phyloP scores from a whole-genome alignment of 495 filamentous ascomycete genomes.

The Pseudotulostoma volvatum region DNA sequence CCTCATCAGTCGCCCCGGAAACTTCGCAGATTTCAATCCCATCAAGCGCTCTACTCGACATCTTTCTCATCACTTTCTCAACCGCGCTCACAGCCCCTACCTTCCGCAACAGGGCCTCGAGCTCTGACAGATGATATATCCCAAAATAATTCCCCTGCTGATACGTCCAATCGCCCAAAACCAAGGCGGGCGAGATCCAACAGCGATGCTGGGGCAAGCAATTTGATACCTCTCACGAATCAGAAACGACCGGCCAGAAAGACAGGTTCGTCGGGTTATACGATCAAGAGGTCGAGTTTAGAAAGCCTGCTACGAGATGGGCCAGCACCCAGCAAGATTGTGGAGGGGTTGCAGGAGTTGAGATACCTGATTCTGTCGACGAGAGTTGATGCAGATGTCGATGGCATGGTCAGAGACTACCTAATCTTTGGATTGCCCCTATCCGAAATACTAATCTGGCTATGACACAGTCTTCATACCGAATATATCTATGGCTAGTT shows the following conservation, averaged over 20 bases:
- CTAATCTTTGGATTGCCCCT: background rate
- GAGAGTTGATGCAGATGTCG: constrained; percentile 63
- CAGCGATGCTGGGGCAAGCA: constrained; percentile 44
- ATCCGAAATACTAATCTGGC: background rate
- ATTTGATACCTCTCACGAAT: constrained; percentile 15
- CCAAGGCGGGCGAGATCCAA: constrained; percentile 53
- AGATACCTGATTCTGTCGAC: constrained; percentile 62
- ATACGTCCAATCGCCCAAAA: constrained; percentile 14
- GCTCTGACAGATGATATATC: constrained; percentile 12
- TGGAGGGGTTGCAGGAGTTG: constrained; percentile 52
- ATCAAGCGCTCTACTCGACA: constrained; percentile 31
- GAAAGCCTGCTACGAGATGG: constrained; percentile 55
- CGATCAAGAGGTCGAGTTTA: constrained; percentile 42
- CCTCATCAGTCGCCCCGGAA: constrained; percentile 33
- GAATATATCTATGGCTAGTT: constrained; percentile 92
- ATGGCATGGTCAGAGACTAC: constrained; percentile 68
- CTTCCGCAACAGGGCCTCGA: constrained; percentile 14
- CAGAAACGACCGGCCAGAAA: constrained; percentile 36
- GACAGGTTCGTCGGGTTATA: constrained; percentile 36
- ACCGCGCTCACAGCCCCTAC: constrained; percentile 25
- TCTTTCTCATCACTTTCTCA: constrained; percentile 29
- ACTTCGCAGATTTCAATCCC: constrained; percentile 37
- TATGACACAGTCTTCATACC: constrained; percentile 72
- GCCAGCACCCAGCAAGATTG: constrained; percentile 42
- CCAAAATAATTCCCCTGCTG: constrained; percentile 7